Percentiles rank a stretch among this genome's conserved stretches.
These are phyloP conservation scores for Hypoxylon fuscum DNA, from an alignment of 495 filamentous ascomycete species.

Conservation along the genomic window DNA sequence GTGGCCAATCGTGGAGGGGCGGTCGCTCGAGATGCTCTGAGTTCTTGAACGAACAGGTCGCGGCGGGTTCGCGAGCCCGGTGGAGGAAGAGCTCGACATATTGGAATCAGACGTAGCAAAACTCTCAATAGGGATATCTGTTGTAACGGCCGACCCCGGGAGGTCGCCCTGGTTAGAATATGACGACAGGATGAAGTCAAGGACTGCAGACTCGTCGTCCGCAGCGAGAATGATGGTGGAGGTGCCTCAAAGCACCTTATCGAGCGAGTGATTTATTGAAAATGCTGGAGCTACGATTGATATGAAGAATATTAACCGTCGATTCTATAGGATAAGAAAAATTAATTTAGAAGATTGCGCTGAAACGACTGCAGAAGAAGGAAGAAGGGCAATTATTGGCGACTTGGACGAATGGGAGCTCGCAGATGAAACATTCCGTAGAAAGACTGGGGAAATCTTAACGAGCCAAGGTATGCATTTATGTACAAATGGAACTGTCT, in stretches of 20 bases:
- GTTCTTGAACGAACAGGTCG: slow-evolving; percentile 53
- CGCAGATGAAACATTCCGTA: slow-evolving; percentile 40
- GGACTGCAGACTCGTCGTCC: slow-evolving; percentile 27
- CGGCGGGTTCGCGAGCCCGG: slow-evolving; percentile 46
- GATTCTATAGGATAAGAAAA: slow-evolving; percentile 15
- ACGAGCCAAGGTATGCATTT: slow-evolving; percentile 13
- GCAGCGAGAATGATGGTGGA: slow-evolving; percentile 10
- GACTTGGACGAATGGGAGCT: slow-evolving; percentile 32
- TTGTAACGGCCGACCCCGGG: slow-evolving; percentile 39
- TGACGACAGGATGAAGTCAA: slow-evolving; percentile 37
- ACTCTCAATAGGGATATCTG: slow-evolving; percentile 39
- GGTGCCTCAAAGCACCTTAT: slow-evolving; percentile 15
- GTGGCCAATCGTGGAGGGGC: slow-evolving; percentile 57
- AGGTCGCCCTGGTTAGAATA: slow-evolving; percentile 38
- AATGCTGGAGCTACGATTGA: slow-evolving; percentile 17
- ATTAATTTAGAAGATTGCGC: slow-evolving; percentile 18
- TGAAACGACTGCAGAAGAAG: slow-evolving; percentile 25
- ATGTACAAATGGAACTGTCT: slow-evolving; percentile 27
- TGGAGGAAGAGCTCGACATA: slow-evolving; percentile 53
- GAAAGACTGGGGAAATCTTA: slow-evolving; percentile 36
- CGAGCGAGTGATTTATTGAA: slow-evolving; percentile 26
- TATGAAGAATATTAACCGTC: slow-evolving; percentile 21
- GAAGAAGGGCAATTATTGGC: slow-evolving; percentile 27
- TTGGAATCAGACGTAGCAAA: slow-evolving; percentile 46
- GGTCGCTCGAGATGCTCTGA: slow-evolving; percentile 66